Evolutionary conservation across 139 green algal genomes (phyloP).

Genomic region (Haematococcus lacustris): DNA sequence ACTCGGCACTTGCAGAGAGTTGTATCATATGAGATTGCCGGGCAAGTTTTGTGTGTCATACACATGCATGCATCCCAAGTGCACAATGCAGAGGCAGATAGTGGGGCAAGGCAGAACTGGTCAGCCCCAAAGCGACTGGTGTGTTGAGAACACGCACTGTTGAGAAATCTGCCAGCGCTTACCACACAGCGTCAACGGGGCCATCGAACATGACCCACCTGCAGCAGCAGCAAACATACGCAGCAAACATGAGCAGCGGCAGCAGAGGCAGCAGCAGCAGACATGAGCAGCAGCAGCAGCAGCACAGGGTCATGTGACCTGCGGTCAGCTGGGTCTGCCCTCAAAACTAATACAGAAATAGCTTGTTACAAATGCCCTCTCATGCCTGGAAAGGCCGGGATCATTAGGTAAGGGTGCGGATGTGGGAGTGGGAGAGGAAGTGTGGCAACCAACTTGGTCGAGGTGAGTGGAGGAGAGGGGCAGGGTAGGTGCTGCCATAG

Average conservation of each 20-base stretch:
- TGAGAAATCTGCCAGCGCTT: slow-evolving; percentile 79
- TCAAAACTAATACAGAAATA: background rate
- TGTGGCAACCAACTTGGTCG: background rate
- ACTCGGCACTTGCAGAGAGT: no score
- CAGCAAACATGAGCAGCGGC: background rate
- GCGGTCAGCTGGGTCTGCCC: background rate
- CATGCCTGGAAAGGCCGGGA: background rate
- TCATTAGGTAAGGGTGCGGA: no score
- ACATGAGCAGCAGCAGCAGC: background rate
- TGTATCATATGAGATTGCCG: no score
- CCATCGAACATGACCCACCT: slow-evolving; percentile 55
- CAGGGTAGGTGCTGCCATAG: background rate
- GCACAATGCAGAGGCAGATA: background rate
- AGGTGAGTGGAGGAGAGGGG: background rate
- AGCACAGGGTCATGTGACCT: background rate
- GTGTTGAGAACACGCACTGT: slow-evolving; percentile 81
- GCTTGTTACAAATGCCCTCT: background rate
- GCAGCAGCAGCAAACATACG: background rate
- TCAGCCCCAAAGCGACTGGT: no score
- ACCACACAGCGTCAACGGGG: slow-evolving; percentile 67
- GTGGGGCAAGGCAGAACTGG: slow-evolving; percentile 59
- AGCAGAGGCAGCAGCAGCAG: background rate
- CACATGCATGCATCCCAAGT: no score
- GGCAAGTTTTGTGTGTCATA: no score
- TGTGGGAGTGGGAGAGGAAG: no score